Conservation (phyloP, 176 grass and related monocot species). For the Tillandsia fasciculata region DNA sequence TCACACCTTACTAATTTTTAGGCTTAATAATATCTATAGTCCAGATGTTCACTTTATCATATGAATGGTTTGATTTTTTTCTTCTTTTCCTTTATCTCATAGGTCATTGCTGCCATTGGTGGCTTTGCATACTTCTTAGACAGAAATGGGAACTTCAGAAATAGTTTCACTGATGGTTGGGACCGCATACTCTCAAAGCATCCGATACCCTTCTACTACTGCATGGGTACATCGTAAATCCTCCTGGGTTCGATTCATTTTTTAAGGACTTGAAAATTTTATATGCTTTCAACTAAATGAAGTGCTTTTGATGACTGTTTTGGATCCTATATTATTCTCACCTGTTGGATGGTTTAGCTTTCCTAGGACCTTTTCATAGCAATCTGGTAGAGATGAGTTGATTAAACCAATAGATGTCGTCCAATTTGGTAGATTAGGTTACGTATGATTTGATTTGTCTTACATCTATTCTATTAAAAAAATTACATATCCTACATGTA, state of each 20-base stretch:
- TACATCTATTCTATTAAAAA: no score
- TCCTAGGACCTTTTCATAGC: no score
- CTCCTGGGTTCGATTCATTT: not conserved
- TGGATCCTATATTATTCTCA: no score
- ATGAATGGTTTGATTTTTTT: not conserved
- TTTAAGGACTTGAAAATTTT: not conserved
- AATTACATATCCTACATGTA: no score
- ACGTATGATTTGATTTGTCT: no score
- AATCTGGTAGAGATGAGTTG: no score
- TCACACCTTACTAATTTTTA: not conserved
- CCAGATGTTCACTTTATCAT: not conserved
- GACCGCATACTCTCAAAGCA: constrained; percentile 92
- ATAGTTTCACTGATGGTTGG: constrained; percentile 90
- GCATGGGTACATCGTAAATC: constrained; percentile 48
- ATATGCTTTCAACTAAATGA: not conserved
- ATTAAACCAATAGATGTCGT: no score
- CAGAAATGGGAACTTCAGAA: constrained; percentile 76
- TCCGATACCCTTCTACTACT: constrained; percentile 94
- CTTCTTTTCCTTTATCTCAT: not conserved
- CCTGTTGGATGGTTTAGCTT: no score
- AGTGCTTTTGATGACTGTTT: no score
- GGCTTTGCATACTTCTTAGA: constrained; percentile 77
- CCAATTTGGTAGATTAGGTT: no score
- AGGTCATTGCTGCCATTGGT: constrained; percentile 82
- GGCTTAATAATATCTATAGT: not conserved